Base-by-base conservation (phyloP, 2,329 filamentous ascomycete species). In the Penicillium sp. region DNA sequence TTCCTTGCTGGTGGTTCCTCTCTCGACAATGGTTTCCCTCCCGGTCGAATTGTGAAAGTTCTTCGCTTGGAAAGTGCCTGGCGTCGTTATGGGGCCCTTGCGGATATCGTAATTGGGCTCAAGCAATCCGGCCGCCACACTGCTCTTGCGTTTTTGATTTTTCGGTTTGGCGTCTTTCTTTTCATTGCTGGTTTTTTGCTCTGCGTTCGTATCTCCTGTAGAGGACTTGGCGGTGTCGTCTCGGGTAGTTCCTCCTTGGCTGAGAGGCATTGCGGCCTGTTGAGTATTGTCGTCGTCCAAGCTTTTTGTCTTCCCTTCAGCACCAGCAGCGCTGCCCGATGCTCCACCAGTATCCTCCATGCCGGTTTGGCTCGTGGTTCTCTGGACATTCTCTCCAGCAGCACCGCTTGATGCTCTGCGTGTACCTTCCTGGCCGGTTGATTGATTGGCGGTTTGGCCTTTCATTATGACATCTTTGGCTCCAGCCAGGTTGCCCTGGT, bases 101-200 rank as follows among this genome's bases (percentile, higher is more conserved):
- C 44, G 49, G 19, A 61, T 61, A 38, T 61, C 59, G n/a, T 53
- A 38, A 13, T 61, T 61, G 7, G 52, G 44, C 22, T 46, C 36
- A 11, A 50, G 47, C 5, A 40, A 14, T 29, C 47, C 47, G 14
- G 47, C 41, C 12, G 35, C 30, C 29, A 50, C 47, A 29, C 41
- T 50, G 8, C 36, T 35, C 25, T 22, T 39, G 29, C 13, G 47
- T 11, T 46, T 41, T 14, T 2, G 6, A 4, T 18, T 3, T 14
- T 22, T 2, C 13, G 28, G 14, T 13, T 14, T 16, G n/a, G 14
- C 22, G n/a, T 12, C 3, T 37, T 38, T 3, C 1, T 5, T 38
- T 19, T 27, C 7, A 2, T 14, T 12, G 22, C 12, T 18, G 22
- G 28, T 37, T 14, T 14, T 6, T 25, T 35, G 16, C 18, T 37